Percentiles rank a stretch among this genome's conserved stretches.
These are phyloP conservation scores for Cardamine resedifolia DNA, from an alignment of 345 rosid species.

Conservation along the genomic window DNA sequence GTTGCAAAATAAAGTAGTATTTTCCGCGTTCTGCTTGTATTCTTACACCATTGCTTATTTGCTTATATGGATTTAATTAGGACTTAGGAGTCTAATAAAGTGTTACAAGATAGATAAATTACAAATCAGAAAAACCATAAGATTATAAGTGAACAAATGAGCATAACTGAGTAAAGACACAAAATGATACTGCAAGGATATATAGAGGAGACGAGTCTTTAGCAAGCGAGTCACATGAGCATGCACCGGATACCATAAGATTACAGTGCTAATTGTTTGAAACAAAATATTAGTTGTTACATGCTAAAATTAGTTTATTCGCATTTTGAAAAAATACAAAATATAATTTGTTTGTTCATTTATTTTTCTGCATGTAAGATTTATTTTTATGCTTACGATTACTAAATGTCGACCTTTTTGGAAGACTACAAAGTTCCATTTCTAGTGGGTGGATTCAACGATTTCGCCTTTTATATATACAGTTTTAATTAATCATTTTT, in stretches of 20 bases:
- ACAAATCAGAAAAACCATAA: no score
- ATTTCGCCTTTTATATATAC: slow-evolving; percentile 8
- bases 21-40: neutral
- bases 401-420: slow-evolving; percentile 35
- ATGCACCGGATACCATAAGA: no score
- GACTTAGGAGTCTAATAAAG: neutral
- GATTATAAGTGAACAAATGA: no score
- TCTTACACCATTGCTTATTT: neutral
- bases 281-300: neutral
- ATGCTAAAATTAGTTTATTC: neutral
- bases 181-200: no score
- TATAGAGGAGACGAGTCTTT: no score
- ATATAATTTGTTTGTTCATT: neutral
- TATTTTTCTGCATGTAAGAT: neutral
- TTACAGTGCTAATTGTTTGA: neutral
- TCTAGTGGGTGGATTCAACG: slow-evolving; percentile 20
- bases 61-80: neutral
- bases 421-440: slow-evolving; percentile 27
- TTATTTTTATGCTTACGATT: neutral
- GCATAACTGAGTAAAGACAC: no score
- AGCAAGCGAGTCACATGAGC: no score
- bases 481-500: slow-evolving; percentile 6
- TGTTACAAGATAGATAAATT: no score
- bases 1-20: neutral
- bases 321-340: neutral